Evolutionary conservation across 2,329 filamentous ascomycete species (phyloP), one percentile per base, ranked within the genome.

Genomic region (Zasmidium cellare): DNA sequence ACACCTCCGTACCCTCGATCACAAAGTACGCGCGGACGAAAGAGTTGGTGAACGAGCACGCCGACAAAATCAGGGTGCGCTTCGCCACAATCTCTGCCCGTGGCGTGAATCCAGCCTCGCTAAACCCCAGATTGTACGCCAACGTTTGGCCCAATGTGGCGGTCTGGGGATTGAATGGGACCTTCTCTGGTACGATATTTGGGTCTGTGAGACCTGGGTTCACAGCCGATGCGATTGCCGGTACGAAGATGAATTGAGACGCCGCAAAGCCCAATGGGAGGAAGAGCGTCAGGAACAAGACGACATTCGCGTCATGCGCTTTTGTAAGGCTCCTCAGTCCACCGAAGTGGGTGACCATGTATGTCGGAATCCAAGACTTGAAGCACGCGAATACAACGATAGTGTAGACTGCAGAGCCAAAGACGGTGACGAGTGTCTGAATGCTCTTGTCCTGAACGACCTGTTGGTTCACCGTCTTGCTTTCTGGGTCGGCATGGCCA

Each of bases 261-360:
- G 88, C 86, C 0, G 90, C 89, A 60, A 85, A 79, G 2, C 92
- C 92, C 18, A 90, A 81, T 1, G 87, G 86, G 2, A 91, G 74
- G 49, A 90, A 80, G 9, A 82, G 80, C 44, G 82, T 73, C 38
- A 85, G 49, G 11, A 80, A 66, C 7, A 69, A 60, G 20, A 71
- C 47, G 5, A 76, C 84, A 1, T 83, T 83, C 11, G 87, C 83
- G 20, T 82, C 77, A 71, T 93, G 86, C 2, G 87, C 89, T 12
- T 83, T 80, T 61, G 84, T 82, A 50, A 97, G 79, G 25, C 86
- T 88, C 6, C 83, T 82, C 53, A 97, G 81, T 56, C 81, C 82
- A n/a, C 82, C 77, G 69, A 96, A 96, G 77, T 93, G 84, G 25
- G 85, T 77, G 52, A 92, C 83, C n/a, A 97, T 80, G 68, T 85